Evolutionary conservation across 176 grass and related monocot genomes (phyloP), one percentile per base, ranked within the genome.

Genomic region (Cocos nucifera): DNA sequence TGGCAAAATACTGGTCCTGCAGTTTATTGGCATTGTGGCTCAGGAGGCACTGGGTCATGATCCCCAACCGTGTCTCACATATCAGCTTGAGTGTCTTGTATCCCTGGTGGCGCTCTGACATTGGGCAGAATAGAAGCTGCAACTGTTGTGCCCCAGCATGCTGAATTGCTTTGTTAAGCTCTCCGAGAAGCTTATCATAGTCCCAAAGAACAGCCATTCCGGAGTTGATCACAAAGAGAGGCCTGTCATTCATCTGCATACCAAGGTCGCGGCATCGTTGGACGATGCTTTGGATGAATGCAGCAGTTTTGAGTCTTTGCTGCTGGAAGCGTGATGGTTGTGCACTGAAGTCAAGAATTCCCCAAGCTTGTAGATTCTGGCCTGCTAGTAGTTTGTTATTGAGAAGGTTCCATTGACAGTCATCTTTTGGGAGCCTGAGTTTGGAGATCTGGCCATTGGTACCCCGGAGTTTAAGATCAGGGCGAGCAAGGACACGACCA

Each of bases 81-180:
- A 81, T 77, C 49, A 86, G 22, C 73, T 86, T 86, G 19, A 86
- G 73, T 17, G 48, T 66, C 69, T 86, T 86, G 74, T 86, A 81
- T 16, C 83, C 83, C 14, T 49, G 50, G 53, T 81, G 73, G 64
- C 69, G 63, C 7, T 69, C 73, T 1, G 78, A 80, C 78, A 86
- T 81, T 0, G 73, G 71, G 32, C 83, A 86, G 74, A 86, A 79
- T 4, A 86, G 73, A 23, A 86, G 74, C 51, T 81, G 78, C 30
- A 77, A 39, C 20, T 17, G 64, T 19, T 70, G 65, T 12, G 6
- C 56, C 26, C 9, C 74, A 18, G 64, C 61, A 14, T 5, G 50
- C 19, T 70, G 59, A 26, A 77, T 77, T 2, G 69, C 78, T 16
- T 74, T 49, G 6, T 48, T 73, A 17, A 86, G 73, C 69, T 53